phyloP scores from a whole-genome alignment of 805 yeast species.

The Maudiozyma pseudohumilis region DNA sequence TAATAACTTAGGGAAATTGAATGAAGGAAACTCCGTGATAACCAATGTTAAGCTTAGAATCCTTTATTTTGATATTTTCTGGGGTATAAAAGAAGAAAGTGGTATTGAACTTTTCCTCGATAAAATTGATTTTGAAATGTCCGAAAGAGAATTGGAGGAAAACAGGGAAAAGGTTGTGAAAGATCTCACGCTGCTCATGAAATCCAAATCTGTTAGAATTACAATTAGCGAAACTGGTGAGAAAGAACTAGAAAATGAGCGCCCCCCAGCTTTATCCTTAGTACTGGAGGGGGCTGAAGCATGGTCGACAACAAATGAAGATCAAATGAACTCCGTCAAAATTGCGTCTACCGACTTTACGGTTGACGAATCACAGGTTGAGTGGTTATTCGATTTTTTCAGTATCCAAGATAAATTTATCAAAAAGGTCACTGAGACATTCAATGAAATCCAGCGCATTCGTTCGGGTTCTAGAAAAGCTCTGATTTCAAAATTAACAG shows the following conservation, averaged over 20 bases:
- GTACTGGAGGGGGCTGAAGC: constrained; percentile 22
- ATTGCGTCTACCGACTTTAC: constrained; percentile 25
- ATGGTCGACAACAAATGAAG: constrained; percentile 19
- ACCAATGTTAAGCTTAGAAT: constrained; percentile 13
- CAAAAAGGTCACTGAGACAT: constrained; percentile 6
- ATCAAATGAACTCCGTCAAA: constrained; percentile 21
- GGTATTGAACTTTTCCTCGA: constrained; percentile 18
- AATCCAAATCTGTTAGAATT: constrained; percentile 14
- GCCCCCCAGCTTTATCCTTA: constrained; percentile 22
- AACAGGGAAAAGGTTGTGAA: constrained; percentile 9
- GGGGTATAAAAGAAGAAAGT: constrained; percentile 12
- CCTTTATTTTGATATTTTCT: constrained; percentile 14
- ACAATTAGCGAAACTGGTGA: constrained; percentile 9
- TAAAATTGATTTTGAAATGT: constrained; percentile 16
- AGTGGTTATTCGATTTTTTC: constrained; percentile 26
- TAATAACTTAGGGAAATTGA: constrained; percentile 31
- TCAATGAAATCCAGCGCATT: constrained; percentile 5
- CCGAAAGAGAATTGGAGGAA: constrained; percentile 11
- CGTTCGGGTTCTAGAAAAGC: constrained; percentile 22
- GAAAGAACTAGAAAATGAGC: constrained; percentile 8
- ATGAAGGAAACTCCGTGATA: constrained; percentile 9
- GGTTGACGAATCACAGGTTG: constrained; percentile 28
- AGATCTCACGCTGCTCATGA: constrained; percentile 13
- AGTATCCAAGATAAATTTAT: constrained; percentile 8
- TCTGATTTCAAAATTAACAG: constrained; percentile 34